These are phyloP conservation scores for Arabidopsis arenosa DNA, from an alignment of 345 rosid genomes.

Conservation along the genomic window DNA sequence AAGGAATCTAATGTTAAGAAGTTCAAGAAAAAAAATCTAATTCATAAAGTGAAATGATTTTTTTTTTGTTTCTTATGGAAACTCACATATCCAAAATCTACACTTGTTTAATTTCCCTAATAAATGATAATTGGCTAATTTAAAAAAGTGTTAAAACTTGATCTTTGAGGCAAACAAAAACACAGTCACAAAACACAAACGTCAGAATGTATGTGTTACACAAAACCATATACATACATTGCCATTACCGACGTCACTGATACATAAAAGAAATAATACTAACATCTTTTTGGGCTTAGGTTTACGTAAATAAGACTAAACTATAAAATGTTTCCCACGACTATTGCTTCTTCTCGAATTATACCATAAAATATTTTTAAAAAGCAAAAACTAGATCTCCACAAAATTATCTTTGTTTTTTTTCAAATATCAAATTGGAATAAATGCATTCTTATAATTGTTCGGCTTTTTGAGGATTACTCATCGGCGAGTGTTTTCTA, in stretches of 20 bases:
- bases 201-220: constrained; percentile 40
- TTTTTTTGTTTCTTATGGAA: not conserved
- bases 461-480: no score
- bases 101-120: not conserved
- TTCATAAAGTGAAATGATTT: not conserved
- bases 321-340: not conserved
- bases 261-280: constrained; percentile 14
- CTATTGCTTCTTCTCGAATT: not conserved
- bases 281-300: not conserved
- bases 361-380: constrained; percentile 10
- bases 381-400: not conserved
- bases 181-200: constrained; percentile 16
- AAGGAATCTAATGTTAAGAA: not conserved
- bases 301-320: not conserved
- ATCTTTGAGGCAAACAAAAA: constrained; percentile 30
- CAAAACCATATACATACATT: constrained; percentile 33
- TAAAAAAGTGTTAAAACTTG: not conserved
- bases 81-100: constrained; percentile 1
- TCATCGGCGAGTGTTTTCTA: no score
- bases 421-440: not conserved
- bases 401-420: not conserved
- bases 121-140: not conserved
- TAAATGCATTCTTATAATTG: not conserved
- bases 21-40: no score
- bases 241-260: constrained; percentile 1